Evolutionary conservation across 2,329 filamentous ascomycete species (phyloP).

Genomic region (Magnaporthiopsis rhizophila): DNA sequence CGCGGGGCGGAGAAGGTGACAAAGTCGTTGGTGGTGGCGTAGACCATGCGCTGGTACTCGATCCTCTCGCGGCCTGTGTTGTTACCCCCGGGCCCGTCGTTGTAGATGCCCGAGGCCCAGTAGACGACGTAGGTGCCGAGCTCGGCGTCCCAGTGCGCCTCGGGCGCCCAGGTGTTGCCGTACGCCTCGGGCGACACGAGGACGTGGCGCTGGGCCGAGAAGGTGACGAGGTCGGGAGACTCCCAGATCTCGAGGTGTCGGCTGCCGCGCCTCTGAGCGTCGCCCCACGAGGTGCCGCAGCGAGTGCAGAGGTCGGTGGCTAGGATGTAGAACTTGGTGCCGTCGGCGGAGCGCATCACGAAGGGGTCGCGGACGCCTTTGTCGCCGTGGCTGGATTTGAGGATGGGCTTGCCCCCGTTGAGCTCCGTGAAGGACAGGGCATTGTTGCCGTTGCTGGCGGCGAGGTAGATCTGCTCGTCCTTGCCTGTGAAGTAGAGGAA

Average conservation of each 20-base stretch:
- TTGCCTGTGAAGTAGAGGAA: constrained; percentile 44
- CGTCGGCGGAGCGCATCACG: constrained; percentile 29
- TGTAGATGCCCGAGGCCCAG: constrained; percentile 37
- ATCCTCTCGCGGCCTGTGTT: constrained; percentile 29
- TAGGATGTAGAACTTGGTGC: constrained; percentile 29
- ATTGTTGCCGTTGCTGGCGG: constrained; percentile 32
- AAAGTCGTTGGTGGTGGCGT: constrained; percentile 41
- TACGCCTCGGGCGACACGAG: constrained; percentile 29
- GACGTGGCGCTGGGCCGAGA: constrained; percentile 29
- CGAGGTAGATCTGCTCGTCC: constrained; percentile 26
- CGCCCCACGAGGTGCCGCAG: constrained; percentile 16
- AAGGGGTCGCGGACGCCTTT: constrained; percentile 32
- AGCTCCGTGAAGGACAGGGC: constrained; percentile 30
- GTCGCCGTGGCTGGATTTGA: constrained; percentile 29
- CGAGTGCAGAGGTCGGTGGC: constrained; percentile 33
- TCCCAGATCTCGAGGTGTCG: constrained; percentile 30
- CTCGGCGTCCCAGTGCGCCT: constrained; percentile 27
- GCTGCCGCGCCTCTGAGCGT: constrained; percentile 15
- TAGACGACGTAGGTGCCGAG: constrained; percentile 23
- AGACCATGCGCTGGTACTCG: constrained; percentile 45
- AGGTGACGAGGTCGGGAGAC: constrained; percentile 27
- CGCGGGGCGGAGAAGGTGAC: constrained; percentile 37
- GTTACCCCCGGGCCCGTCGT: constrained; percentile 18
- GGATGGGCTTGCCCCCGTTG: constrained; percentile 27
- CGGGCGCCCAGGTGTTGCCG: constrained; percentile 34